These are phyloP conservation scores for Ascoidea rubescens DNA, from an alignment of 805 yeast genomes.

Conservation along the genomic window DNA sequence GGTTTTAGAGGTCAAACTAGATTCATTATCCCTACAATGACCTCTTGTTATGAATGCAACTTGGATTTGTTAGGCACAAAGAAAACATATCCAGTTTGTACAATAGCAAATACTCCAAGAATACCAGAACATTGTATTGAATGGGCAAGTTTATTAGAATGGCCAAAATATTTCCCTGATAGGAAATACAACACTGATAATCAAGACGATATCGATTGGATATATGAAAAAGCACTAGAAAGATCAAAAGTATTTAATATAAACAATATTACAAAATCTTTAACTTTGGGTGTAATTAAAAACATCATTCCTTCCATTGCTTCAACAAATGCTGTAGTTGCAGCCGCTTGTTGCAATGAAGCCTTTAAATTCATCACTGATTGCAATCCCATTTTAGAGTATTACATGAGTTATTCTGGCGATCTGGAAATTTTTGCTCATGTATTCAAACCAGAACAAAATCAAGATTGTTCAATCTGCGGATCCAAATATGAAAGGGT, in stretches of 20 bases:
- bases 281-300: slow-evolving; percentile 80
- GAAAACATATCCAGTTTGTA: slow-evolving; percentile 76
- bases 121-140: slow-evolving; percentile 90
- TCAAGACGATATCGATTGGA: slow-evolving; percentile 49
- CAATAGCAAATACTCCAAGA: slow-evolving; percentile 90
- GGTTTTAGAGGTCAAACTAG: slow-evolving; percentile 88
- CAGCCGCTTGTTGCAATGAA: slow-evolving; percentile 81
- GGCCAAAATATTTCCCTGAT: slow-evolving; percentile 42
- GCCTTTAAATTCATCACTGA: slow-evolving; percentile 68
- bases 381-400: slow-evolving; percentile 49
- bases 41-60: slow-evolving; percentile 91
- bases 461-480: slow-evolving; percentile 65
- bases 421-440: slow-evolving; percentile 65
- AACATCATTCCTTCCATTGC: slow-evolving; percentile 91
- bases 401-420: slow-evolving; percentile 83
- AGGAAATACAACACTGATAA: slow-evolving; percentile 52
- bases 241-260: slow-evolving; percentile 60
- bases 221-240: slow-evolving; percentile 35
- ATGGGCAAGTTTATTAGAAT: slow-evolving; percentile 68
- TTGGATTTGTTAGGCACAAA: slow-evolving; percentile 54
- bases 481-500: slow-evolving; percentile 21
- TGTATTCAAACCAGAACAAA: slow-evolving; percentile 48
- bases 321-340: slow-evolving; percentile 83
- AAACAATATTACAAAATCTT: slow-evolving; percentile 55
- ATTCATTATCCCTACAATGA: slow-evolving; percentile 69